phyloP scores from a whole-genome alignment of 495 filamentous ascomycete species.

The Tuber borchii region DNA sequence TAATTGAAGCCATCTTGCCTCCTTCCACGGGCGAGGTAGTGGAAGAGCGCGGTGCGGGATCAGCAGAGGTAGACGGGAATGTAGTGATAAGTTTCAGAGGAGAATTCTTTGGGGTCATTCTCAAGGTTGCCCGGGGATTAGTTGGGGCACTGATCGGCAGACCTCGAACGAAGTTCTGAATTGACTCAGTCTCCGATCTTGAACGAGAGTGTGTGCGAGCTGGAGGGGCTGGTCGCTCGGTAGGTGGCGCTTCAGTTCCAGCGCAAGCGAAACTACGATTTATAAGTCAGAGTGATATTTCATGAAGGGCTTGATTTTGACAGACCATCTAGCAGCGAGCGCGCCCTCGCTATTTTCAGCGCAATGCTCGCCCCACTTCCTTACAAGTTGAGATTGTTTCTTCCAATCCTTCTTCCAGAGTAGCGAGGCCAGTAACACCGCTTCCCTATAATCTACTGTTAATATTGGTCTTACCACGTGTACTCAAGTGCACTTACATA shows the following conservation, averaged over 20 bases:
- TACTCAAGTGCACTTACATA: constrained; percentile 80
- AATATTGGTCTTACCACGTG: constrained; percentile 46
- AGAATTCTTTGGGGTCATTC: constrained; percentile 60
- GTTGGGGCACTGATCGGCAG: constrained; percentile 40
- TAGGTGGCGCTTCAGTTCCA: constrained; percentile 57
- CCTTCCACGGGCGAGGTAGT: constrained; percentile 35
- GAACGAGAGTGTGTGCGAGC: constrained; percentile 36
- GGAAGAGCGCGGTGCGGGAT: constrained; percentile 35
- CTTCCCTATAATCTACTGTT: constrained; percentile 35
- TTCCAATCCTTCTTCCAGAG: constrained; percentile 65
- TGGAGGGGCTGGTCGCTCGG: constrained; percentile 19
- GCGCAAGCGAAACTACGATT: constrained; percentile 64
- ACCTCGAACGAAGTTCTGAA: constrained; percentile 33
- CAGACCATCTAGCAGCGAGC: constrained; percentile 77
- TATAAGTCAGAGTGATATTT: constrained; percentile 22
- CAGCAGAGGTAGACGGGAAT: constrained; percentile 49
- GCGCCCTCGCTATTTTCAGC: constrained; percentile 79
- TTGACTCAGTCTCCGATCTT: constrained; percentile 38
- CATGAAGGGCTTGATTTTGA: background rate
- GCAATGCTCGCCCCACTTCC: constrained; percentile 91
- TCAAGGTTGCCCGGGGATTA: constrained; percentile 37
- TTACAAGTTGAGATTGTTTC: constrained; percentile 74
- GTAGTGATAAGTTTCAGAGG: constrained; percentile 87
- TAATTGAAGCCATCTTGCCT: constrained; percentile 33
- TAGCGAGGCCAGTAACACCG: constrained; percentile 42